phyloP scores from a whole-genome alignment of 1,284 basidiomycete species.

The Malassezia equina region DNA sequence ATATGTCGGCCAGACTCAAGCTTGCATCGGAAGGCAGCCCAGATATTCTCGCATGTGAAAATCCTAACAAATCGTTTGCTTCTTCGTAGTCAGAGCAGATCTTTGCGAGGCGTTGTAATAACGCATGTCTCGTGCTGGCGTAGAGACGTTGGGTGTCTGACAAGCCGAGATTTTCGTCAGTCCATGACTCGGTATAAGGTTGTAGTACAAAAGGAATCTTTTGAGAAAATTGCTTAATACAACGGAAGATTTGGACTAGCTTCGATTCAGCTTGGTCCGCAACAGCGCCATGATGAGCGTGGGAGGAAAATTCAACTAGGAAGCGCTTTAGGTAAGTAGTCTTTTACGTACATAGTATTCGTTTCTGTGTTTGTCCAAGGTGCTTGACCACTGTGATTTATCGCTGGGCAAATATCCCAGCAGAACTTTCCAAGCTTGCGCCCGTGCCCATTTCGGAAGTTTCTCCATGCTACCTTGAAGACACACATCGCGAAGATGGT shows the following conservation, averaged over 20 bases:
- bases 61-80: not conserved
- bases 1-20: too few species aligned
- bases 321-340: constrained; percentile 18
- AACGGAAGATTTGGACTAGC: constrained; percentile 41
- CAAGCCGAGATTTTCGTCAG: not conserved
- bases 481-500: constrained; percentile 12
- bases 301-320: constrained; percentile 29
- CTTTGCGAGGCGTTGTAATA: constrained; percentile 23
- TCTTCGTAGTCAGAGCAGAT: constrained; percentile 19
- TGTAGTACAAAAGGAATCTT: constrained; percentile 1
- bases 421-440: constrained; percentile 43
- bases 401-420: constrained; percentile 38
- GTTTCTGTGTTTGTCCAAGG: constrained; percentile 23
- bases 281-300: not conserved
- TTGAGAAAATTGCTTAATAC: constrained; percentile 23
- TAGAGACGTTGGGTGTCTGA: constrained; percentile 1
- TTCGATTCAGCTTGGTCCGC: constrained; percentile 19
- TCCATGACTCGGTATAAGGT: not conserved
- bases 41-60: too few species aligned
- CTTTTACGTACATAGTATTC: constrained; percentile 29
- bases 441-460: constrained; percentile 32
- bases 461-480: constrained; percentile 22
- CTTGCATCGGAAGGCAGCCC: too few species aligned
- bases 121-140: constrained; percentile 12
- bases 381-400: constrained; percentile 33